Base-by-base conservation (phyloP, 768 basidiomycete species). In the Gymnopilus junonius region DNA sequence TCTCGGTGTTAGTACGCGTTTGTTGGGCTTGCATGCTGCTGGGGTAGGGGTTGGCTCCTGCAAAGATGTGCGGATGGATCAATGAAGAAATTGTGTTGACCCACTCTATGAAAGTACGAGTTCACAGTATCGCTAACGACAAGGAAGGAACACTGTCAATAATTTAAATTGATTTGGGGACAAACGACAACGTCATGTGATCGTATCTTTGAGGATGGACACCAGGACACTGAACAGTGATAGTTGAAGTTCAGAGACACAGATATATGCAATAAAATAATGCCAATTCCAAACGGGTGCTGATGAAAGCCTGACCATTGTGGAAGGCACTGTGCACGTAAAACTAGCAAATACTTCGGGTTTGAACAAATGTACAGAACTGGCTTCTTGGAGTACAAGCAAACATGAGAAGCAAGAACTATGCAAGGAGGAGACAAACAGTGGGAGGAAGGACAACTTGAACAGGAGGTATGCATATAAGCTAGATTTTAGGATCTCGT, bases 1-100 rank as follows among this genome's bases (percentile, higher is more conserved):
- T 71, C 70, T 87, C 78, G 17, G 74, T 74, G 56, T 76, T 75
- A 11, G 72, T 78, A 56, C 73, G 71, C 40, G 67, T 68, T 25
- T 66, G 65, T 62, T 82, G 79, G 17, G 73, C 74, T 55, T 79
- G 78, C 76, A 79, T 80, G 15, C 17, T 20, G 29, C 14, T 39
- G 8, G 31, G 37, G 43, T 32, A n/a, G 37, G 21, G 55, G 48
- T 15, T 15, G 17, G 27, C 15, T 11, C 11, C 37, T 31, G 40
- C 2, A 39, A 34, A 23, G 20, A 43, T 34, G 15, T n/a, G 20
- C 4, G 32, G 11, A 39, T 29, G 21, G 43, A 20, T 35, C 10
- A 12, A 7, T 39, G 39, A 23, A 42, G 3, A 12, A 23, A 12
- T 42, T 15, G 21, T 7, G 11, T 25, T 14, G 25, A 25, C 25